Percentiles rank a stretch among this genome's conserved stretches.
phyloP scores from a whole-genome alignment of 2,329 filamentous ascomycete genomes.

The Claviceps humidiphila region DNA sequence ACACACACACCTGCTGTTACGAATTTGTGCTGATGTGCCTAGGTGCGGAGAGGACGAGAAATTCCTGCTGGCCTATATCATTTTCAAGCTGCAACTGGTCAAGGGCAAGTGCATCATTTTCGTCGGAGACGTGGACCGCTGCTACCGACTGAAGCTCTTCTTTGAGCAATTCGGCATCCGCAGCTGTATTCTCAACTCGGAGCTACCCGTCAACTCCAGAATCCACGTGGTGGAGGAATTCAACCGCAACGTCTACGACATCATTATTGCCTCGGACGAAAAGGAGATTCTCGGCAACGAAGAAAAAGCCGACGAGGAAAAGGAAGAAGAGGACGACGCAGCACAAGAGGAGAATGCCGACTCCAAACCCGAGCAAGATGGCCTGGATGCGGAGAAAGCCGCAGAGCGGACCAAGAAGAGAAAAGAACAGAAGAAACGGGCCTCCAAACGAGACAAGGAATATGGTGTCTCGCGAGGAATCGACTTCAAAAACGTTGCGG shows the following conservation, averaged over 20 bases:
- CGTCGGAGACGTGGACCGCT: slow-evolving; percentile 73
- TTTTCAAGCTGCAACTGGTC: slow-evolving; percentile 88
- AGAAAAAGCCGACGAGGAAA: slow-evolving; percentile 26
- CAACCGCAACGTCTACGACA: slow-evolving; percentile 93
- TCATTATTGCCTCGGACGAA: slow-evolving; percentile 92
- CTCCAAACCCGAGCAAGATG: too few relatives aligned
- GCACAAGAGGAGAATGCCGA: slow-evolving; percentile 14
- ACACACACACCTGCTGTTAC: not conserved
- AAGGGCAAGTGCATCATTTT: slow-evolving; percentile 71
- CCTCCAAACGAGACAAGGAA: slow-evolving; percentile 60
- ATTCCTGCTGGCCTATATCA: slow-evolving; percentile 81
- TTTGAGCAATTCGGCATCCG: slow-evolving; percentile 94
- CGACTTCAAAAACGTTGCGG: slow-evolving; percentile 90
- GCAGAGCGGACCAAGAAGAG: slow-evolving; percentile 10
- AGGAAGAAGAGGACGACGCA: slow-evolving; percentile 32
- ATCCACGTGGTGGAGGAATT: slow-evolving; percentile 96
- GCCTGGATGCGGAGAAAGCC: slow-evolving; percentile 11
- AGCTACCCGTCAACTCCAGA: slow-evolving; percentile 82
- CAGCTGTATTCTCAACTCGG: slow-evolving; percentile 86
- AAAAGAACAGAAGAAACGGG: slow-evolving; percentile 25
- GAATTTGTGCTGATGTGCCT: slow-evolving; percentile 7
- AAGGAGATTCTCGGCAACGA: slow-evolving; percentile 67
- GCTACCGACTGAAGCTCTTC: slow-evolving; percentile 86
- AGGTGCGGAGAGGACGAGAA: slow-evolving; percentile 95
- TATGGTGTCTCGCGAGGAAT: slow-evolving; percentile 90